phyloP scores from a whole-genome alignment of 306 rosid genomes.

The Cicer cuneatum region DNA sequence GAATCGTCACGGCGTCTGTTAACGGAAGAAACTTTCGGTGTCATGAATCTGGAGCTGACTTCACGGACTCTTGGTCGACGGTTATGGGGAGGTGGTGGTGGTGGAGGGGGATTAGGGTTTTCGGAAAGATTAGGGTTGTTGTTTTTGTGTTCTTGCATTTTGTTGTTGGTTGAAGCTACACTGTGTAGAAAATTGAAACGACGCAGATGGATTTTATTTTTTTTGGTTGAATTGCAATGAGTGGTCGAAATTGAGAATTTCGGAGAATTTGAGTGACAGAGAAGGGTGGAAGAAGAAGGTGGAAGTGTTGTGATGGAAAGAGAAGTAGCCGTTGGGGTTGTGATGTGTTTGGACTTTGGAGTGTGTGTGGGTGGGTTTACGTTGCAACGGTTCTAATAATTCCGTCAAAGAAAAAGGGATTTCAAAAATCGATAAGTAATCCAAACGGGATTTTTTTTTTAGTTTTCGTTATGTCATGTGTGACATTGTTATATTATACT shows the following conservation, averaged over 20 bases:
- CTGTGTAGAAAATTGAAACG: not conserved
- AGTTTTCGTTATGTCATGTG: not conserved
- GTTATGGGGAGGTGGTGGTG: conserved; percentile 50
- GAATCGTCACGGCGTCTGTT: conserved; percentile 51
- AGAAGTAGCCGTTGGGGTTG: conserved; percentile 45
- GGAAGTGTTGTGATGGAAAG: conserved; percentile 17
- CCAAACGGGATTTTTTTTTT: not conserved
- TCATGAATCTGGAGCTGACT: conserved; percentile 91
- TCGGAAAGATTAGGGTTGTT: conserved; percentile 22
- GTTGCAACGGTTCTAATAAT: conserved; percentile 43
- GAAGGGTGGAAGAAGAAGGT: not conserved
- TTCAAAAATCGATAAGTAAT: conserved; percentile 35
- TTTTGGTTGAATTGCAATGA: not conserved
- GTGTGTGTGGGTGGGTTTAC: conserved; percentile 30
- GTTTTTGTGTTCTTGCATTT: conserved; percentile 34
- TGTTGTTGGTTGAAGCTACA: conserved; percentile 14
- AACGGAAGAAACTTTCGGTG: conserved; percentile 52
- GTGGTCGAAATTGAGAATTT: not conserved
- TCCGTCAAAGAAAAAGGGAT: not conserved
- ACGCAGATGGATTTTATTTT: conserved; percentile 23
- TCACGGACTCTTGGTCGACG: conserved; percentile 88
- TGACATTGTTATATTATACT: not conserved
- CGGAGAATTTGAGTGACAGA: no score
- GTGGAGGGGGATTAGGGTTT: conserved; percentile 48
- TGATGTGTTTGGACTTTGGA: not conserved